These are phyloP conservation scores for Apium graveolens DNA, from an alignment of 129 eudicot species.

Conservation along the genomic window DNA sequence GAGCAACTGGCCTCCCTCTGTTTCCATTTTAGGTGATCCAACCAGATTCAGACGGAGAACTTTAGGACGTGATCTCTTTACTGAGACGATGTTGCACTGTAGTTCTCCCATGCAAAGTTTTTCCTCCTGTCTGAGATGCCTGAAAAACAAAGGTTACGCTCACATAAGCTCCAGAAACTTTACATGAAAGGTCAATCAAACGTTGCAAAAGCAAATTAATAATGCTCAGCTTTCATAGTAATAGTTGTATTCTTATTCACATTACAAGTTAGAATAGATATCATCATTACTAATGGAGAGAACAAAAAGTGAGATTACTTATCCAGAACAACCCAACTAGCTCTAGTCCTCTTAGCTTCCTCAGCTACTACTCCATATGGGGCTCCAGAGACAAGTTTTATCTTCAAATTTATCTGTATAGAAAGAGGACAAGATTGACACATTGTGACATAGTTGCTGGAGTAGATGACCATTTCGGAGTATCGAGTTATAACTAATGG, in stretches of 20 bases:
- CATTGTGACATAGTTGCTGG: neutral
- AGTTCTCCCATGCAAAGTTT: slow-evolving; percentile 89
- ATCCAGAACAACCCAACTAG: slow-evolving; percentile 89
- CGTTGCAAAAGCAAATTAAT: neutral
- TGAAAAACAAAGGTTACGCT: slow-evolving; percentile 19
- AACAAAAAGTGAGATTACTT: slow-evolving; percentile 36
- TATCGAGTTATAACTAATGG: neutral
- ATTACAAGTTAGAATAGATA: neutral
- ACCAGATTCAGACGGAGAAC: slow-evolving; percentile 76
- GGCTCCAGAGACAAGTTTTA: slow-evolving; percentile 67
- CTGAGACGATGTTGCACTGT: slow-evolving; percentile 83
- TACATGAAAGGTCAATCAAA: neutral
- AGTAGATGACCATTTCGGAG: neutral
- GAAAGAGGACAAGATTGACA: slow-evolving; percentile 5
- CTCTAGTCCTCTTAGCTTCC: slow-evolving; percentile 78
- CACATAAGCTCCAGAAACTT: neutral
- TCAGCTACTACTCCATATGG: slow-evolving; percentile 86
- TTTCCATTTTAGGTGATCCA: slow-evolving; percentile 52
- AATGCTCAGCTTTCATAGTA: neutral
- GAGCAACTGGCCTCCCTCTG: slow-evolving; percentile 27
- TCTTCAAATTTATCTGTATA: slow-evolving; percentile 76
- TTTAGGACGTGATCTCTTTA: slow-evolving; percentile 83
- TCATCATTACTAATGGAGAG: neutral
- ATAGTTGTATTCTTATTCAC: neutral
- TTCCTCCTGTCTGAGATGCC: slow-evolving; percentile 78